phyloP scores from a whole-genome alignment of 495 filamentous ascomycete genomes.

The Aspergillus homomorphus region DNA sequence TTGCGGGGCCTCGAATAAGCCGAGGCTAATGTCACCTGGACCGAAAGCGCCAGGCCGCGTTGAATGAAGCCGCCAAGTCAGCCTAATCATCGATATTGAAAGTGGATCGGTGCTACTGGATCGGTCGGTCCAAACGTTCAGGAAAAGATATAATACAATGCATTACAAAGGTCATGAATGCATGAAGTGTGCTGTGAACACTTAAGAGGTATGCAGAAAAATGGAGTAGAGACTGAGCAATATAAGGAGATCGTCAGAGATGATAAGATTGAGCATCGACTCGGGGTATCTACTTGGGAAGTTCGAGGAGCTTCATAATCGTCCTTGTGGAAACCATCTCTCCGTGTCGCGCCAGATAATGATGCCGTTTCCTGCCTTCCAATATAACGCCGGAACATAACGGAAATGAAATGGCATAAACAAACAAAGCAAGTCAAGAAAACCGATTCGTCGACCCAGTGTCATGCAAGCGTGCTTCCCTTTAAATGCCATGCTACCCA shows the following conservation, averaged over 20 bases:
- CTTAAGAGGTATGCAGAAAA: background rate
- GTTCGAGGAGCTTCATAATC: slow-evolving; percentile 49
- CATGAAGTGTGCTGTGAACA: background rate
- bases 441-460: slow-evolving; percentile 21
- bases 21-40: slow-evolving; percentile 4
- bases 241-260: slow-evolving; percentile 39
- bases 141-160: background rate
- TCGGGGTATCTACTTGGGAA: slow-evolving; percentile 51
- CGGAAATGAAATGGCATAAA: slow-evolving; percentile 17
- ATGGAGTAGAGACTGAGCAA: slow-evolving; percentile 8
- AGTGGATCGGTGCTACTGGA: background rate
- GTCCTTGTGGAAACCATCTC: slow-evolving; percentile 37
- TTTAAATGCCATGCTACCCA: slow-evolving; percentile 36
- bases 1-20: slow-evolving; percentile 9
- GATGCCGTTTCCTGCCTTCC: slow-evolving; percentile 45
- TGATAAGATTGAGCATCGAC: slow-evolving; percentile 51
- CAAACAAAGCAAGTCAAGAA: slow-evolving; percentile 22
- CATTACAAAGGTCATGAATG: background rate
- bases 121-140: background rate
- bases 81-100: background rate
- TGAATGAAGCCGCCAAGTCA: background rate
- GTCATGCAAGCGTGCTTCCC: slow-evolving; percentile 20
- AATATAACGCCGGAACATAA: slow-evolving; percentile 37
- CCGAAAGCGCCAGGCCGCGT: background rate
- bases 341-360: slow-evolving; percentile 48